Base-by-base conservation (phyloP, 805 yeast species). In the Suhomyces pyralidae region DNA sequence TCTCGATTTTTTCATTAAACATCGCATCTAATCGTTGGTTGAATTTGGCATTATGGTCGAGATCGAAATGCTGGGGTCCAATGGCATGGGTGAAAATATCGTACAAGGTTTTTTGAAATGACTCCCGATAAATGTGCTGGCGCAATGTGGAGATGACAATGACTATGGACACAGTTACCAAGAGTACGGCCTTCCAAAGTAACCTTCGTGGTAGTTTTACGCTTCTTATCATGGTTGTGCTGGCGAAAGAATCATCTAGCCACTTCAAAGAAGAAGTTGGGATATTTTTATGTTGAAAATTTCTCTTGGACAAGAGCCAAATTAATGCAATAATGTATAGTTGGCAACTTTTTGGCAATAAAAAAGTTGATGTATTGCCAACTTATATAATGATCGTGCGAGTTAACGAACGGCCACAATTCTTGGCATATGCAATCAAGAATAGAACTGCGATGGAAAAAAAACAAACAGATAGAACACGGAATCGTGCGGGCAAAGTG, bases 21-120 rank as follows among this genome's bases (percentile, higher is more conserved):
- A 62, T 51, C 1, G 30, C 40, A n/a, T 49, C 48, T 14, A 63
- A 24, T 44, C 51, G 30, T 5, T 40, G 7, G 12, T 44, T 22
- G 47, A 65, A 63, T 3, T 45, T n/a, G 12, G 40, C 15, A 46
- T 58, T 52, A 24, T 55, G 15, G 25, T 62, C 65, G 25, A 63
- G 52, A 26, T 59, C 53, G 40, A 50, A 60, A n/a, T 57, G 42
- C 5, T 58, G 49, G 7, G 57, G 48, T n/a, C 28, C 25, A 14
- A 67, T 52, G 24, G 63, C 52, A 45, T 64, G 62, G 28, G 55
- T 51, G 28, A 58, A 59, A 58, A 58, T 60, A 9, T 44, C 15
- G 9, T 58, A 56, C 40, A 64, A 57, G 28, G 59, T 57, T 12
- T 59, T 46, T 40, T 59, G 59, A 3, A 66, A 49, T 10, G 54